Evolutionary conservation across 306 rosid genomes (phyloP).

Genomic region (Fragaria ananassa): DNA sequence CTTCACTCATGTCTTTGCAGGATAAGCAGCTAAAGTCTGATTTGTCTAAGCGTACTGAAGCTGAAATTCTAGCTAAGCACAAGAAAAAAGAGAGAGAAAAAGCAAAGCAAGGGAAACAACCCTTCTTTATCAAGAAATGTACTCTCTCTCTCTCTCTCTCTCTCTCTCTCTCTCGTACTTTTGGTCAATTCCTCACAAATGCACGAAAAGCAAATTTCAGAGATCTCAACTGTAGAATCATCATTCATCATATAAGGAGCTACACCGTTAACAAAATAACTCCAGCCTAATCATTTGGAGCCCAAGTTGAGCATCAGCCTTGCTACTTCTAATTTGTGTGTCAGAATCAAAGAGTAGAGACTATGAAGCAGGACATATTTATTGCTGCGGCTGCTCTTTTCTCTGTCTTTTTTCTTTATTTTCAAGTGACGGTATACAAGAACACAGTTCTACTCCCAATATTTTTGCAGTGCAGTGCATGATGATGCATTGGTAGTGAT

Average conservation of each 20-base stretch:
- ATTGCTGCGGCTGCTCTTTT: not conserved
- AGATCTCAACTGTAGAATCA: not conserved
- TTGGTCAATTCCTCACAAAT: no score
- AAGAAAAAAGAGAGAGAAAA: constrained; percentile 83
- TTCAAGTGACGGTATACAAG: not conserved
- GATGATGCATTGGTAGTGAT: not conserved
- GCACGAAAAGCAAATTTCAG: not conserved
- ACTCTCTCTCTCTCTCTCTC: not conserved
- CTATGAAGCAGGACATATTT: not conserved
- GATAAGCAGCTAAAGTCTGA: constrained; percentile 59
- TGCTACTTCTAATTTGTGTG: not conserved
- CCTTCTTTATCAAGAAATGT: constrained; percentile 83
- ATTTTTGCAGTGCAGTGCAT: not conserved
- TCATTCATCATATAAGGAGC: no score
- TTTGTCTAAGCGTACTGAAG: constrained; percentile 43
- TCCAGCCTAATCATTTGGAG: not conserved
- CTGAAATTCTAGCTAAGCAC: constrained; percentile 58
- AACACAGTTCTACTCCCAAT: not conserved
- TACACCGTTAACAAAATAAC: not conserved
- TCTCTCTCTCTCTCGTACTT: not conserved
- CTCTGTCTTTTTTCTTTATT: not conserved
- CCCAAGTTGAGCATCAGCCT: not conserved
- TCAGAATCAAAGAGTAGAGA: not conserved
- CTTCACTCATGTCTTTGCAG: constrained; percentile 35
- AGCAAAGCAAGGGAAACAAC: constrained; percentile 77